phyloP scores from a whole-genome alignment of 345 rosid species.

The Murraya koenigii region DNA sequence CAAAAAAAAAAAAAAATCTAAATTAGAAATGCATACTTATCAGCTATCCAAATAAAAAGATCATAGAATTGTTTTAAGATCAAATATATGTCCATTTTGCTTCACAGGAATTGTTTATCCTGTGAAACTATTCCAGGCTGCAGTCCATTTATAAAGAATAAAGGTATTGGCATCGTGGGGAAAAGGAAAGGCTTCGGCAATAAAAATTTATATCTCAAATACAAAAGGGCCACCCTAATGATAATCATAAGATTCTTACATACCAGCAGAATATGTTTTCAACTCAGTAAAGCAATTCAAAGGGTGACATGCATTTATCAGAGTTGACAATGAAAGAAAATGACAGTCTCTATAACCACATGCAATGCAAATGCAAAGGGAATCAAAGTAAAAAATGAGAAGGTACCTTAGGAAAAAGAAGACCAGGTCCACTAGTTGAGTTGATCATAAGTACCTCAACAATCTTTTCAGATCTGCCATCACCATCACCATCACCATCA shows the following conservation, averaged over 20 bases:
- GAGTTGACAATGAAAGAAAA: too few relatives aligned
- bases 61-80: neutral
- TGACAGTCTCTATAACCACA: too few relatives aligned
- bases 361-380: neutral
- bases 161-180: neutral
- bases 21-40: neutral
- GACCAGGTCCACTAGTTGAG: constrained; percentile 53
- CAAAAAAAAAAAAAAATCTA: too few relatives aligned
- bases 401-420: constrained; percentile 51
- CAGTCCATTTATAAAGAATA: neutral
- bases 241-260: neutral
- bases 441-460: constrained; percentile 47
- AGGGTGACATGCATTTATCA: too few relatives aligned
- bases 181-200: neutral
- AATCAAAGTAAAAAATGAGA: neutral
- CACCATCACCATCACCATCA: neutral
- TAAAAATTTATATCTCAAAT: neutral
- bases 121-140: neutral
- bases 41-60: neutral
- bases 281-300: neutral
- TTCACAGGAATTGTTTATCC: neutral
- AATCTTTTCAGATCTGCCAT: constrained; percentile 24
- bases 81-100: neutral
- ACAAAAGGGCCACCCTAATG: neutral
- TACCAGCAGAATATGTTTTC: neutral